These are phyloP conservation scores for Diaporthe vaccinii DNA, from an alignment of 2,329 filamentous ascomycete genomes.

Conservation along the genomic window DNA sequence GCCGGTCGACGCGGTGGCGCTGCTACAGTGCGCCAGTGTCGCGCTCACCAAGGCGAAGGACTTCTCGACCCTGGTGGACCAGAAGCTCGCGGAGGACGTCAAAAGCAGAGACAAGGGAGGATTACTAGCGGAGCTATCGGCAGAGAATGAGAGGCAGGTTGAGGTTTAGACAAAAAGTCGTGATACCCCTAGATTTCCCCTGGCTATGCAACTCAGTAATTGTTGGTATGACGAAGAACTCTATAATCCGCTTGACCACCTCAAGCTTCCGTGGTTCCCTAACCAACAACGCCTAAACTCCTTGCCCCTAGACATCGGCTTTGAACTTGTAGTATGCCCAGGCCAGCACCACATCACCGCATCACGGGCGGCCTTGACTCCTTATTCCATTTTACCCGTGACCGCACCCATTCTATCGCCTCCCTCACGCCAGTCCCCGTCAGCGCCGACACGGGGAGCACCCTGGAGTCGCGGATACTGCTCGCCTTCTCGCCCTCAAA, in stretches of 20 bases:
- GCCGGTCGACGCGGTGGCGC: conserved; percentile 81
- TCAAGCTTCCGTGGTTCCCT: background rate
- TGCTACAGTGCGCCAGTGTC: conserved; percentile 81
- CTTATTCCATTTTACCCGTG: conserved; percentile 95
- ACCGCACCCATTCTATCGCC: conserved; percentile 97
- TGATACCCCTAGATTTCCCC: conserved; percentile 53
- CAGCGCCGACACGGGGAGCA: conserved; percentile 92
- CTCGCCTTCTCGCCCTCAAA: conserved; percentile 93
- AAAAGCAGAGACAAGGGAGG: conserved; percentile 84
- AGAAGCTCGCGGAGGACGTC: conserved; percentile 81
- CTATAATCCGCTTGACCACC: background rate
- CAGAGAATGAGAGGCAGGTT: conserved; percentile 82
- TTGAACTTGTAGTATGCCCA: conserved; percentile 21
- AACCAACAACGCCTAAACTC: conserved; percentile 2
- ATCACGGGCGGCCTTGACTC: conserved; percentile 92
- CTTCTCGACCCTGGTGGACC: conserved; percentile 80
- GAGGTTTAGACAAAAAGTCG: conserved; percentile 44
- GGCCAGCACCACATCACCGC: conserved; percentile 69
- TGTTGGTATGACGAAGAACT: conserved; percentile 8
- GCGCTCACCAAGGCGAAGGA: conserved; percentile 86
- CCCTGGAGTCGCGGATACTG: conserved; percentile 89
- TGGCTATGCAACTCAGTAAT: conserved; percentile 31
- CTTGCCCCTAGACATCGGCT: conserved; percentile 10
- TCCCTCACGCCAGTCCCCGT: conserved; percentile 89
- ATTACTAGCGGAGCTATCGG: conserved; percentile 80